A percentile compares a stretch with the other conserved stretches of the same genome.
Conservation (phyloP, 1,284 basidiomycete species). For the Chalciporus piperatoides region DNA sequence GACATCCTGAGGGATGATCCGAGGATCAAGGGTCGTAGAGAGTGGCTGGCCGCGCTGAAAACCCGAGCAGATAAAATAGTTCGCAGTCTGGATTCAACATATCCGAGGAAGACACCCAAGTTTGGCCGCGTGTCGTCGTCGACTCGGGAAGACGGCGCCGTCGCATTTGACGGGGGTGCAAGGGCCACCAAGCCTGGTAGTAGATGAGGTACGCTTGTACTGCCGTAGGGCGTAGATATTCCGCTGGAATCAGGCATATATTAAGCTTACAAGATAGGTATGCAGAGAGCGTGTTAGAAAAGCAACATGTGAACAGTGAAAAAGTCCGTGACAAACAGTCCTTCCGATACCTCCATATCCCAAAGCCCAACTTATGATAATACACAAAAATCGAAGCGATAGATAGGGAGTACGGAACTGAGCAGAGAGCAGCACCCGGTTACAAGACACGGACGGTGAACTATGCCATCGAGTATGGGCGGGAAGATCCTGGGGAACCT, state of each 20-base stretch:
- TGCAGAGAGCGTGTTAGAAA: conserved; percentile 5
- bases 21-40: conserved; percentile 14
- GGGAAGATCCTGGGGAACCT: conserved; percentile 33
- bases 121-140: conserved; percentile 16
- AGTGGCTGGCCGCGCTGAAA: conserved; percentile 21
- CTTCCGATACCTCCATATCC: conserved; percentile 2
- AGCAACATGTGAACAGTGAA: background rate
- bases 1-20: conserved; percentile 21
- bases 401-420: background rate
- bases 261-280: conserved; percentile 16
- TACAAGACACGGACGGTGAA: background rate
- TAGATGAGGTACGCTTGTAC: conserved; percentile 11
- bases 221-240: conserved; percentile 1
- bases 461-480: conserved; percentile 48
- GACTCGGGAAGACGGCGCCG: conserved; percentile 23
- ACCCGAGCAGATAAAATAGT: conserved; percentile 19
- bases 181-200: conserved; percentile 29
- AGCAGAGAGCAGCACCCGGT: background rate
- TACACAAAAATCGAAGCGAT: conserved; percentile 1
- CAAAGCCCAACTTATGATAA: conserved; percentile 4
- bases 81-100: conserved; percentile 8
- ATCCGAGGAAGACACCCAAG: conserved; percentile 12
- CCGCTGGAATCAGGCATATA: conserved; percentile 2
- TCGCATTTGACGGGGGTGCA: conserved; percentile 26
- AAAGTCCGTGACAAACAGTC: conserved; percentile 10